Evolutionary conservation across 345 rosid species (phyloP).

Genomic region (Passiflora organensis): DNA sequence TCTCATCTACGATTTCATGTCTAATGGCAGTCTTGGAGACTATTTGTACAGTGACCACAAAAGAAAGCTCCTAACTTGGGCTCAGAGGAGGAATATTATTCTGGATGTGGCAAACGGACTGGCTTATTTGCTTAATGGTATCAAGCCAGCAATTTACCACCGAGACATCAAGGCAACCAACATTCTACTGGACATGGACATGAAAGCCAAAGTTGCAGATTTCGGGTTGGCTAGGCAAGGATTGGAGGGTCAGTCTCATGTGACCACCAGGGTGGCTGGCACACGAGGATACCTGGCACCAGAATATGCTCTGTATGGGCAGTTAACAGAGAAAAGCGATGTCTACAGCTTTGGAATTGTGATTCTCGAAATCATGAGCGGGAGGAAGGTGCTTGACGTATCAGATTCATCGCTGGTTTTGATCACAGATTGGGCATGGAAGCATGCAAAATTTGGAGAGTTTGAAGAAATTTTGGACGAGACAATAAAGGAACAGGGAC

Average conservation of each 20-base stretch:
- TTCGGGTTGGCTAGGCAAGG: slow-evolving; percentile 57
- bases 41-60: slow-evolving; percentile 17
- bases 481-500: slow-evolving; percentile 37
- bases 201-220: slow-evolving; percentile 49
- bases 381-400: slow-evolving; percentile 48
- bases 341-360: slow-evolving; percentile 59
- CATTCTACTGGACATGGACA: slow-evolving; percentile 43
- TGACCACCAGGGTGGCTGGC: slow-evolving; percentile 59
- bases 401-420: slow-evolving; percentile 29
- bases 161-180: slow-evolving; percentile 59
- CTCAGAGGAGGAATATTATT: slow-evolving; percentile 48
- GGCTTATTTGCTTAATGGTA: slow-evolving; percentile 52
- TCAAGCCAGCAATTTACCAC: slow-evolving; percentile 57
- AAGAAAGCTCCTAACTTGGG: slow-evolving; percentile 40
- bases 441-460: slow-evolving; percentile 35
- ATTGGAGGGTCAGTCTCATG: slow-evolving; percentile 51
- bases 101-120: slow-evolving; percentile 55
- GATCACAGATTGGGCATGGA: slow-evolving; percentile 65
- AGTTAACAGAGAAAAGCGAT: slow-evolving; percentile 55
- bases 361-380: slow-evolving; percentile 52
- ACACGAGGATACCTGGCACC: slow-evolving; percentile 62
- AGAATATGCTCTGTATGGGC: slow-evolving; percentile 54
- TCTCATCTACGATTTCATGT: slow-evolving; percentile 56
- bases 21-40: slow-evolving; percentile 47
- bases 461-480: slow-evolving; percentile 34